Evolutionary conservation across 352 stramenopile species (phyloP).

Genomic region (Nothophytophthora sp.): DNA sequence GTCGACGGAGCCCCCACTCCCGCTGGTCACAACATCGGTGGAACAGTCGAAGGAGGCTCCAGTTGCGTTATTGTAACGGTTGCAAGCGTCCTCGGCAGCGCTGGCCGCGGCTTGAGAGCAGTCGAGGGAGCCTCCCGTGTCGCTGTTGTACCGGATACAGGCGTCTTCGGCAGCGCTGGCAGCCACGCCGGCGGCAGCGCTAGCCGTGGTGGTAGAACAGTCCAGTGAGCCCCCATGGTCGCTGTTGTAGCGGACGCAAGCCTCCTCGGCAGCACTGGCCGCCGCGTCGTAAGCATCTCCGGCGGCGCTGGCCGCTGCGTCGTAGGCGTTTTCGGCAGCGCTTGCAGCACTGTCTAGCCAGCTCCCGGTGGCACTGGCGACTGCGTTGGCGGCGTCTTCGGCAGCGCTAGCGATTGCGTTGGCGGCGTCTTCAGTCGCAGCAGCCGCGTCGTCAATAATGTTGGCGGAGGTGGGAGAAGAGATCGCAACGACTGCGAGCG

Average conservation of each 20-base stretch:
- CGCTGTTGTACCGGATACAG: constrained; percentile 19
- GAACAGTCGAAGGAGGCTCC: constrained; percentile 21
- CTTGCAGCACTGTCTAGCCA: constrained; percentile 24
- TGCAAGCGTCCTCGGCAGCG: constrained; percentile 16
- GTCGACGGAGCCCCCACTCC: too few species aligned
- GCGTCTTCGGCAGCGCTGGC: constrained; percentile 15
- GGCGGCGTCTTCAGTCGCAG: constrained; percentile 18
- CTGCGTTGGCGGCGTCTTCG: constrained; percentile 13
- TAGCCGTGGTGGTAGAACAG: constrained; percentile 19
- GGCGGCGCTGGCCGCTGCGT: constrained; percentile 17
- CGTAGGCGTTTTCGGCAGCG: constrained; percentile 22
- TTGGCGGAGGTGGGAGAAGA: constrained; percentile 6
- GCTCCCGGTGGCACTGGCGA: too few species aligned
- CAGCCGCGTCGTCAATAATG: constrained; percentile 21
- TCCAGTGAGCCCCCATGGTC: constrained; percentile 17
- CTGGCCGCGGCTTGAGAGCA: constrained; percentile 17
- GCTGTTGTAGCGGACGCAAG: constrained; percentile 17
- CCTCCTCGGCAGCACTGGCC: constrained; percentile 17
- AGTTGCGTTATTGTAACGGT: constrained; percentile 25
- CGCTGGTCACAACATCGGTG: constrained; percentile 6
- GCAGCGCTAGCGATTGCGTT: constrained; percentile 15
- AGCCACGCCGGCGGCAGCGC: constrained; percentile 14
- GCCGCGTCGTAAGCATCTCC: constrained; percentile 18
- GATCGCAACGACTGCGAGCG: constrained; percentile 9
- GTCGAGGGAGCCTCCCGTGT: constrained; percentile 19